Evolutionary conservation across 1,284 basidiomycete genomes (phyloP).

Genomic region (Porodaedalea pini): DNA sequence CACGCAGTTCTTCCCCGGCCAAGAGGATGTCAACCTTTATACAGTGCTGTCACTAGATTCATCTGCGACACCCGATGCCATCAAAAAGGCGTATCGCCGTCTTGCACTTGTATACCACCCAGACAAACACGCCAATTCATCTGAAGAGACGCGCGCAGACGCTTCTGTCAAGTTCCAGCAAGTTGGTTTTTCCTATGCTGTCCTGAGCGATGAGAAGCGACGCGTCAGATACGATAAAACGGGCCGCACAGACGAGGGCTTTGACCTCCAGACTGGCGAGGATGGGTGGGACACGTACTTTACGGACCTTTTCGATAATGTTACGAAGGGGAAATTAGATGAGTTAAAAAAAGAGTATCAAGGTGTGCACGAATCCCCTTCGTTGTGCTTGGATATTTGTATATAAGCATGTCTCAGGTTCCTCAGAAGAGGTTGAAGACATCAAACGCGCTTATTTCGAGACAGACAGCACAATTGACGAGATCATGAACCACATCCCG

Average conservation of each 20-base stretch:
- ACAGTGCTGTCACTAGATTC: conserved; percentile 57
- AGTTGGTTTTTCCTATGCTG: conserved; percentile 86
- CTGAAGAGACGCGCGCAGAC: conserved; percentile 56
- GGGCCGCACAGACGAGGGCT: conserved; percentile 78
- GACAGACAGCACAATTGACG: conserved; percentile 66
- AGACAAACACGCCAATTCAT: conserved; percentile 75
- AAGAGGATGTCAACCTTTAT: conserved; percentile 73
- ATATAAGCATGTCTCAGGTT: conserved; percentile 50
- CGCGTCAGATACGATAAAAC: conserved; percentile 77
- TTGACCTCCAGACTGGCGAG: conserved; percentile 70
- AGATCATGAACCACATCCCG: conserved; percentile 81
- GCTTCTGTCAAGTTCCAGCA: conserved; percentile 80
- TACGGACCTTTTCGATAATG: conserved; percentile 80
- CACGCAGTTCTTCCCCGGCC: conserved; percentile 70
- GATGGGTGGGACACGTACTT: conserved; percentile 94
- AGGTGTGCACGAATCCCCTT: conserved; percentile 46
- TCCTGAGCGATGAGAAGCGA: conserved; percentile 76
- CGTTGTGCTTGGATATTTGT: background rate
- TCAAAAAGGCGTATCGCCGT: conserved; percentile 83
- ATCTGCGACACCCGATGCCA: conserved; percentile 57
- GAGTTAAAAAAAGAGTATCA: conserved; percentile 91
- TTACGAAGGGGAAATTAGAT: conserved; percentile 81
- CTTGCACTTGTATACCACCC: conserved; percentile 83
- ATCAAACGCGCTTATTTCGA: conserved; percentile 69
- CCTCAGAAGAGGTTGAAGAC: conserved; percentile 78